A percentile compares a stretch with the other conserved stretches of the same genome.
These are phyloP conservation scores for Corylus americana DNA, from an alignment of 306 rosid genomes.

Conservation along the genomic window DNA sequence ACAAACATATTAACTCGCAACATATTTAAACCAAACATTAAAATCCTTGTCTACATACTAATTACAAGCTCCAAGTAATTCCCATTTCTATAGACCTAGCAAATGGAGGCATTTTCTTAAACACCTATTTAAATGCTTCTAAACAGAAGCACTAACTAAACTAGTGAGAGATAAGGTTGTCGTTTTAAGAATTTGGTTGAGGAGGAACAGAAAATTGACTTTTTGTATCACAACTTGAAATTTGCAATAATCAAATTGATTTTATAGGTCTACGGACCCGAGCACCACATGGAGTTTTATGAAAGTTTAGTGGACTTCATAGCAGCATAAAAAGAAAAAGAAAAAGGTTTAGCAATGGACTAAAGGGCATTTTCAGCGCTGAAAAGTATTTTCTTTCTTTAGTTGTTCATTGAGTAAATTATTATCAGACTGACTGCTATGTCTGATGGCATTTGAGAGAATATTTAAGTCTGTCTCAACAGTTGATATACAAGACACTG, in stretches of 20 bases:
- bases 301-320: background rate
- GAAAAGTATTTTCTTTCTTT: constrained; percentile 15
- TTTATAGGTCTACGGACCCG: background rate
- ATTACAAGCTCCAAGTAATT: background rate
- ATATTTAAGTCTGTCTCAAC: constrained; percentile 31
- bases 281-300: background rate
- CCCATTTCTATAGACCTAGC: background rate
- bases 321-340: background rate
- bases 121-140: background rate
- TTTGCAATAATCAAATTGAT: background rate
- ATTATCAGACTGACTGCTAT: constrained; percentile 26
- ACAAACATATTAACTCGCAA: background rate
- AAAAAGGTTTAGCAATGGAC: background rate
- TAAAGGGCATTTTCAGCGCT: too few species aligned
- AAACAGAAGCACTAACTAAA: background rate
- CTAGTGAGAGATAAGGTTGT: background rate
- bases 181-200: background rate
- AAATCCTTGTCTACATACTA: too few species aligned
- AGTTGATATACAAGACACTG: constrained; percentile 21
- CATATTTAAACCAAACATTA: background rate
- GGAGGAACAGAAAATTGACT: background rate
- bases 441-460: constrained; percentile 10
- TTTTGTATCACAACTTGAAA: background rate
- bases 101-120: background rate
- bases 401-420: constrained; percentile 21